phyloP scores from a whole-genome alignment of 2,329 filamentous ascomycete species.

The Colletotrichum musicola region DNA sequence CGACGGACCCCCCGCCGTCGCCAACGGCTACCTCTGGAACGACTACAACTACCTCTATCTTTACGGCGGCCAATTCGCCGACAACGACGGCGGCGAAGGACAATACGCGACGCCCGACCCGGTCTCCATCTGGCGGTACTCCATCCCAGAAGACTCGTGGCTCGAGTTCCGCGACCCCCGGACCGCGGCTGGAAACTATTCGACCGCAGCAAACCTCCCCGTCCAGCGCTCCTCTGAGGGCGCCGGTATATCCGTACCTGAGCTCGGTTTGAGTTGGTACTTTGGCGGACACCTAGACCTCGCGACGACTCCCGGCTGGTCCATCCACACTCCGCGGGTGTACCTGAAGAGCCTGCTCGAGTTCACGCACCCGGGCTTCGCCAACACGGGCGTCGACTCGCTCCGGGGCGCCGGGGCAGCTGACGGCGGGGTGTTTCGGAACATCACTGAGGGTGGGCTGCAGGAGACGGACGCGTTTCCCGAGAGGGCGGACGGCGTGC shows the following conservation, averaged over 20 bases:
- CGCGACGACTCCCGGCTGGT: constrained; percentile 73
- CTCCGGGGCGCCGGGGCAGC: constrained; percentile 69
- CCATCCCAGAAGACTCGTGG: constrained; percentile 71
- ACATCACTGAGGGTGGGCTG: constrained; percentile 79
- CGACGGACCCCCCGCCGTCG: constrained; percentile 77
- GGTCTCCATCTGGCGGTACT: constrained; percentile 78
- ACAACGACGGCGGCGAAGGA: constrained; percentile 52
- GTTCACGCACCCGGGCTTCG: constrained; percentile 79
- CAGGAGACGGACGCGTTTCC: constrained; percentile 71
- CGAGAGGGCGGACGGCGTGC: constrained; percentile 78
- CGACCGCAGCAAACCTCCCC: constrained; percentile 64
- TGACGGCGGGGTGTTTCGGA: constrained; percentile 74
- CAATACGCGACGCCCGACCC: constrained; percentile 68
- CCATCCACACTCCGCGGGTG: constrained; percentile 70
- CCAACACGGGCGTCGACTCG: constrained; percentile 71
- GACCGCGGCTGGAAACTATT: constrained; percentile 74
- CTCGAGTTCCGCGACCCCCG: constrained; percentile 70
- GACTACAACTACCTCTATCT: constrained; percentile 77
- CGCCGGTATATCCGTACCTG: constrained; percentile 77
- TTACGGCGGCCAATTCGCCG: constrained; percentile 81
- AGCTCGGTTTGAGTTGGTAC: constrained; percentile 79
- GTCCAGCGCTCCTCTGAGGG: constrained; percentile 81
- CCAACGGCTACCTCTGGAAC: constrained; percentile 82
- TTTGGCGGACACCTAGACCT: constrained; percentile 82
- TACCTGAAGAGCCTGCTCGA: constrained; percentile 82